Percentiles rank a stretch among this genome's conserved stretches.
These are phyloP conservation scores for Stevia rebaudiana DNA, from an alignment of 140 eudicot genomes.

Conservation along the genomic window DNA sequence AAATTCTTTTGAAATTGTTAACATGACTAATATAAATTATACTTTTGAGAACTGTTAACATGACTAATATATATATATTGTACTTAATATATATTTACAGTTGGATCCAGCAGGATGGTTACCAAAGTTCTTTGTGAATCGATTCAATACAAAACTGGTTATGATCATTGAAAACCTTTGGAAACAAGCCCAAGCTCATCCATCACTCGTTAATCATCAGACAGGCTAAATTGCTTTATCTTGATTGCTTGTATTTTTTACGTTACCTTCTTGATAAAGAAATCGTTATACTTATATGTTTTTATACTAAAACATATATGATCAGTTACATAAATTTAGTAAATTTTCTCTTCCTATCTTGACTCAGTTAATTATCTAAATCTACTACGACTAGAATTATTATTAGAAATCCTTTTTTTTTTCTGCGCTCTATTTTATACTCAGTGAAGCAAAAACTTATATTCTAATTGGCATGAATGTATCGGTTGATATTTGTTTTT, in stretches of 20 bases:
- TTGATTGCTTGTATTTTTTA: background rate
- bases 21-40: too few relatives aligned
- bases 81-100: slow-evolving; percentile 34
- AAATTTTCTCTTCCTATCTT: background rate
- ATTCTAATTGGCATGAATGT: too few relatives aligned
- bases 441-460: too few relatives aligned
- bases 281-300: background rate
- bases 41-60: too few relatives aligned
- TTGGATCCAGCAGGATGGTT: slow-evolving; percentile 99
- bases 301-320: background rate
- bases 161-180: slow-evolving; percentile 94
- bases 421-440: too few relatives aligned
- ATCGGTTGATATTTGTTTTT: too few relatives aligned
- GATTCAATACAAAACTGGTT: slow-evolving; percentile 85
- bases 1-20: too few relatives aligned
- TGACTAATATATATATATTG: background rate
- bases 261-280: background rate
- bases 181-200: slow-evolving; percentile 66
- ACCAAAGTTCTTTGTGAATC: slow-evolving; percentile 95
- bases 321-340: background rate
- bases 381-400: background rate
- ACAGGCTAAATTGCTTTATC: background rate
- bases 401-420: too few relatives aligned
- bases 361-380: background rate
- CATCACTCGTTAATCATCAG: slow-evolving; percentile 26